Evolutionary conservation across 768 basidiomycete genomes (phyloP).

Genomic region (Cystobasidium ongulense): DNA sequence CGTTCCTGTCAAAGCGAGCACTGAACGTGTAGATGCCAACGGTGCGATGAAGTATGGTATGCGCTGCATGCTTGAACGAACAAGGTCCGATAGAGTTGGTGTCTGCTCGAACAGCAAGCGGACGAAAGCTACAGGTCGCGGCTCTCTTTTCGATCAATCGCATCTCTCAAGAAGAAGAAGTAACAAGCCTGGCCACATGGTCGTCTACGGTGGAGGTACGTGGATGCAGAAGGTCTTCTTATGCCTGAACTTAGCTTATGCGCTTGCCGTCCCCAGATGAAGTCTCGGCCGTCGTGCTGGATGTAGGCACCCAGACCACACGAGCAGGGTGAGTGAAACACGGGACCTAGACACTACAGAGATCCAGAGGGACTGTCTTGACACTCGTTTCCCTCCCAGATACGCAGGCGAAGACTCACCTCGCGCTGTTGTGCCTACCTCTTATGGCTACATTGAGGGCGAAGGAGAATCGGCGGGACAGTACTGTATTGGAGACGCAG

Average conservation of each 20-base stretch:
- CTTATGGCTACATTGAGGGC: conserved; percentile 65
- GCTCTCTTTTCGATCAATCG: background rate
- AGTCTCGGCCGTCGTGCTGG: conserved; percentile 91
- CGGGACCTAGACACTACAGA: no score
- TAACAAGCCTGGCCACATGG: conserved; percentile 23
- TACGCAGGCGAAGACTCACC: conserved; percentile 97
- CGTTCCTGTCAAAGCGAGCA: conserved; percentile 33
- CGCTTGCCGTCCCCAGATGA: conserved; percentile 56
- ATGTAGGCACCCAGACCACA: conserved; percentile 80
- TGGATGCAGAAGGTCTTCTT: background rate
- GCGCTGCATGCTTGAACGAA: background rate
- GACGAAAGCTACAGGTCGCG: no score
- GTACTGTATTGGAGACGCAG: conserved; percentile 47
- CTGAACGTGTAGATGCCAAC: conserved; percentile 11
- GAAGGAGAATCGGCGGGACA: conserved; percentile 35
- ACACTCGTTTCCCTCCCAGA: conserved; percentile 7
- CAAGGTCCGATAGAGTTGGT: background rate
- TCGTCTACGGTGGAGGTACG: conserved; percentile 45
- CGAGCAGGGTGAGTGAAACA: conserved; percentile 65
- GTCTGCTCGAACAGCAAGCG: no score
- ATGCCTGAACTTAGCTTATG: background rate
- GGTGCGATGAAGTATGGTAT: conserved; percentile 19
- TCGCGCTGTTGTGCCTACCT: conserved; percentile 79
- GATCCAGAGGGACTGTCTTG: background rate
- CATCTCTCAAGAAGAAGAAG: background rate